These are phyloP conservation scores for Magnaporthiopsis rhizophila DNA, from an alignment of 2,329 filamentous ascomycete genomes.

Conservation along the genomic window DNA sequence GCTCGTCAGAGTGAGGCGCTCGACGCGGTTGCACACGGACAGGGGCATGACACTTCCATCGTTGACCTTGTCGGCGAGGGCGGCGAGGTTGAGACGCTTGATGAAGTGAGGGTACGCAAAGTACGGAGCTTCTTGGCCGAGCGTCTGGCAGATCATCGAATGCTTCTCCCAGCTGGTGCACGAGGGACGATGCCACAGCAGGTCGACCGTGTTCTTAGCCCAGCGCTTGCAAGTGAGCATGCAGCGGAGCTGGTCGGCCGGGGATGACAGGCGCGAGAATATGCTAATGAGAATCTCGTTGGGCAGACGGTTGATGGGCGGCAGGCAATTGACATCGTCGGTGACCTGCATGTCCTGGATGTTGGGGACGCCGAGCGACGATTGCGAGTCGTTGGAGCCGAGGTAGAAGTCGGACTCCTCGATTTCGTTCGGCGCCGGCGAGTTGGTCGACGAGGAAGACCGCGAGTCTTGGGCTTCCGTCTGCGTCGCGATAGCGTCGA, in stretches of 20 bases:
- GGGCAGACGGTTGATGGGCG: slow-evolving; percentile 78
- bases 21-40: slow-evolving; percentile 77
- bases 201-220: slow-evolving; percentile 85
- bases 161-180: slow-evolving; percentile 84
- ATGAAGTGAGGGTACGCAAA: slow-evolving; percentile 88
- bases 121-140: slow-evolving; percentile 64
- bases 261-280: slow-evolving; percentile 72
- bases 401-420: slow-evolving; percentile 93
- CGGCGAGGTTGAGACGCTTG: slow-evolving; percentile 83
- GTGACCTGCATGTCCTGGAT: slow-evolving; percentile 66
- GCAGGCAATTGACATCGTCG: slow-evolving; percentile 58
- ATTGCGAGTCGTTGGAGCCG: slow-evolving; percentile 83
- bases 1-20: slow-evolving; percentile 86
- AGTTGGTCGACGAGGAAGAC: slow-evolving; percentile 63
- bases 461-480: slow-evolving; percentile 40
- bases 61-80: slow-evolving; percentile 65
- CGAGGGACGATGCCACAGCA: slow-evolving; percentile 89
- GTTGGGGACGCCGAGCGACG: slow-evolving; percentile 75
- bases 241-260: slow-evolving; percentile 73
- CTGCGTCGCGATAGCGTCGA: slow-evolving; percentile 16
- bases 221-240: slow-evolving; percentile 94
- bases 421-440: slow-evolving; percentile 68
- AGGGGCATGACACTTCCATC: slow-evolving; percentile 85
- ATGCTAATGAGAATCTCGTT: slow-evolving; percentile 93
- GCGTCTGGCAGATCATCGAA: slow-evolving; percentile 69